phyloP scores from a whole-genome alignment of 2,329 filamentous ascomycete species.

The Rhynchosporium agropyri region DNA sequence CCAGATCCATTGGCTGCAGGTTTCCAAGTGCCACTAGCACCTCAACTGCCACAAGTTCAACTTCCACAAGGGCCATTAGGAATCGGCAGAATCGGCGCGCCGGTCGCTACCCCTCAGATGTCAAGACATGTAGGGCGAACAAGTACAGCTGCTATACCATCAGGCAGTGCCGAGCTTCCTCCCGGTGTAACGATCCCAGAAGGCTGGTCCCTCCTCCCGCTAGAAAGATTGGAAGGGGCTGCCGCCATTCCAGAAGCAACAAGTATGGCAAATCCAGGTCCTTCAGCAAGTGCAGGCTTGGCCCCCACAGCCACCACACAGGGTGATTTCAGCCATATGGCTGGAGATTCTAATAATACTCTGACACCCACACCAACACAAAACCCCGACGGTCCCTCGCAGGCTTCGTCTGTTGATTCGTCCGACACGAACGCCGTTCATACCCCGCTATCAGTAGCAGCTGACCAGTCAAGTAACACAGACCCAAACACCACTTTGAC shows the following conservation, averaged over 20 bases:
- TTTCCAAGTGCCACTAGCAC: conserved; percentile 36
- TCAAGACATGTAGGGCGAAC: conserved; percentile 51
- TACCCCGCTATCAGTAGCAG: conserved; percentile 34
- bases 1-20: conserved; percentile 33
- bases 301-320: conserved; percentile 37
- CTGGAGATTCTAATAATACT: conserved; percentile 38
- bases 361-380: conserved; percentile 31
- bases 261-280: conserved; percentile 22
- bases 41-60: conserved; percentile 23
- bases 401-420: conserved; percentile 36
- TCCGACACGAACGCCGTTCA: conserved; percentile 34
- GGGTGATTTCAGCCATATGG: conserved; percentile 34
- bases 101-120: conserved; percentile 15
- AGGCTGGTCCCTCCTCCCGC: conserved; percentile 66
- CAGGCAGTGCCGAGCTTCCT: conserved; percentile 63
- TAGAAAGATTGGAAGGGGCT: conserved; percentile 51
- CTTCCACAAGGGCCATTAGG: conserved; percentile 10
- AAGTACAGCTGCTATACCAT: conserved; percentile 55
- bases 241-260: conserved; percentile 25
- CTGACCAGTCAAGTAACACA: conserved; percentile 32
- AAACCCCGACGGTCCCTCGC: conserved; percentile 32
- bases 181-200: conserved; percentile 65
- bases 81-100: conserved; percentile 2
- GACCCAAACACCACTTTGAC: conserved; percentile 25
- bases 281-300: conserved; percentile 31